Evolutionary conservation across 352 stramenopile species (phyloP).

Genomic region (Phytophthora sp.): DNA sequence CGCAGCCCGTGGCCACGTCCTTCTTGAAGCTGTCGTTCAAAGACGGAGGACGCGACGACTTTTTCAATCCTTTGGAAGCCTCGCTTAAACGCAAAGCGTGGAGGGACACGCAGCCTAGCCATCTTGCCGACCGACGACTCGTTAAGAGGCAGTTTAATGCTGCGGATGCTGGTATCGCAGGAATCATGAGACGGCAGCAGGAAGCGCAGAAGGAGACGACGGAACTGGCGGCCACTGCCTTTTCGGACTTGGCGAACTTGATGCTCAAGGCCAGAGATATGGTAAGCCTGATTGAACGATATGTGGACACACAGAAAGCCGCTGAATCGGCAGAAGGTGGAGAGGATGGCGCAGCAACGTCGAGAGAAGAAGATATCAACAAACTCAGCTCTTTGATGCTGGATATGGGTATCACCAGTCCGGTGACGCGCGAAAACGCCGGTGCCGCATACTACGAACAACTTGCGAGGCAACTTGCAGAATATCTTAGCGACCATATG

Average conservation of each 20-base stretch:
- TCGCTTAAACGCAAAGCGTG: conserved; percentile 73
- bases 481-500: conserved; percentile 88
- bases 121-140: conserved; percentile 73
- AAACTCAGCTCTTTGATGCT: conserved; percentile 89
- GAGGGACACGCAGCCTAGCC: conserved; percentile 78
- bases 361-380: conserved; percentile 65
- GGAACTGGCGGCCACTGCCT: conserved; percentile 80
- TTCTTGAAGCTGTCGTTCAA: conserved; percentile 91
- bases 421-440: conserved; percentile 91
- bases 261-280: conserved; percentile 93
- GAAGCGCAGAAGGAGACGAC: conserved; percentile 83
- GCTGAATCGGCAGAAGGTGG: conserved; percentile 36
- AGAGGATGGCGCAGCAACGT: conserved; percentile 13
- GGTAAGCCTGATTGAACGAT: conserved; percentile 91
- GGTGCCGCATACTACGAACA: conserved; percentile 91
- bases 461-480: conserved; percentile 88
- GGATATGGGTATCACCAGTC: conserved; percentile 94
- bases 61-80: conserved; percentile 77
- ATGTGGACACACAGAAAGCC: conserved; percentile 83
- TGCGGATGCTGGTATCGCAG: conserved; percentile 79
- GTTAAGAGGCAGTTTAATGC: conserved; percentile 83
- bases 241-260: conserved; percentile 91
- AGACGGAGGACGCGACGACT: conserved; percentile 83
- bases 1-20: conserved; percentile 47
- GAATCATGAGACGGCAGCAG: conserved; percentile 81